Evolutionary conservation across 495 filamentous ascomycete species (phyloP).

Genomic region (Aspergillus kassunensis): DNA sequence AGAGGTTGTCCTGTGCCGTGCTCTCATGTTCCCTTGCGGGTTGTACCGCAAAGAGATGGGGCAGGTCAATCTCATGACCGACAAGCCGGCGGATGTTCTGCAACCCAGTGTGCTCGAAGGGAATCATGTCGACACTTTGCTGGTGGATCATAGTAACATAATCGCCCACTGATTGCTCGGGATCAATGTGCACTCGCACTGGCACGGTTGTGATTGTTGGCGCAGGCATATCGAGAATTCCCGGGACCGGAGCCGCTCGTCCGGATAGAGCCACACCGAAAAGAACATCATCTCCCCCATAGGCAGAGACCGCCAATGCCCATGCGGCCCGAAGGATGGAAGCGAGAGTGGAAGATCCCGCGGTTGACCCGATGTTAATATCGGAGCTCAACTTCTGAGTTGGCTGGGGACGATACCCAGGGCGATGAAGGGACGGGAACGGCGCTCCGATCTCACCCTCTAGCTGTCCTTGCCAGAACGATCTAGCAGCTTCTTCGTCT

Average conservation of each 20-base stretch:
- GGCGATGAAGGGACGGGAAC: background rate
- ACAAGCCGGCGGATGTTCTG: conserved; percentile 10
- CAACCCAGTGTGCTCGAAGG: conserved; percentile 12
- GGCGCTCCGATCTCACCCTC: conserved; percentile 3
- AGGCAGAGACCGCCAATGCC: conserved; percentile 30
- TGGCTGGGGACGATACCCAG: background rate
- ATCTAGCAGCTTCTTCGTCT: conserved; percentile 10
- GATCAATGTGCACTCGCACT: conserved; percentile 23
- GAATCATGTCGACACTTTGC: conserved; percentile 24
- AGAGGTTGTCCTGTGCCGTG: background rate
- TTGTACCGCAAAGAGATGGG: conserved; percentile 7
- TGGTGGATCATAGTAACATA: conserved; percentile 31
- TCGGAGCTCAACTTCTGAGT: background rate
- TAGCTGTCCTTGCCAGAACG: conserved; percentile 9
- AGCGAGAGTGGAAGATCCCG: conserved; percentile 30
- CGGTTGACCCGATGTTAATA: background rate
- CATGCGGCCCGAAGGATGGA: conserved; percentile 41
- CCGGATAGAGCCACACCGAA: conserved; percentile 41
- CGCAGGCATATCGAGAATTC: conserved; percentile 38
- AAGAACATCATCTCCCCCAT: conserved; percentile 34
- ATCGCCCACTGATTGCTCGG: conserved; percentile 20
- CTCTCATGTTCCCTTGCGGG: background rate
- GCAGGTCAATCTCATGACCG: conserved; percentile 2
- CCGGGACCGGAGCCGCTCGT: conserved; percentile 31
- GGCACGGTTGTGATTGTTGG: conserved; percentile 42